Percentiles rank a stretch among this genome's conserved stretches.
Evolutionary conservation across 495 filamentous ascomycete species (phyloP).

Genomic region (Hypoxylon lienhwacheense): DNA sequence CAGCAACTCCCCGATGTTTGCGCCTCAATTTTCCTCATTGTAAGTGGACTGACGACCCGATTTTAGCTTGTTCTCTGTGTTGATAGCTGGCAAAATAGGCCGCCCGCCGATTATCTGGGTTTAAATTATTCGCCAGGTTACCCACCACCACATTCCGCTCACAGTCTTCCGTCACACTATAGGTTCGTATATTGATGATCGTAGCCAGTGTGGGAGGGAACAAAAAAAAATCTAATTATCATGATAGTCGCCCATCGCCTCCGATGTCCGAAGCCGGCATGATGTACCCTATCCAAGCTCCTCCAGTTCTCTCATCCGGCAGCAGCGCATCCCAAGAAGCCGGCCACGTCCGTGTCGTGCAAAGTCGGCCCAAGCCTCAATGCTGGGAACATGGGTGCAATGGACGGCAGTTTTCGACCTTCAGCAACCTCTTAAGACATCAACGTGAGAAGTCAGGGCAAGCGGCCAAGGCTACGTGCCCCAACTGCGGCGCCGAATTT

Average conservation of each 20-base stretch:
- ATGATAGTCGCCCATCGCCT: conserved; percentile 40
- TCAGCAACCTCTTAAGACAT: conserved; percentile 89
- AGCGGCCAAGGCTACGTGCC: conserved; percentile 81
- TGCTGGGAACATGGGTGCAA: conserved; percentile 98
- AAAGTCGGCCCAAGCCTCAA: conserved; percentile 80
- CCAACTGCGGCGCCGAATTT: conserved; percentile 86
- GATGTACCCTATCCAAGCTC: conserved; percentile 48
- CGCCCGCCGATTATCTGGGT: conserved; percentile 37
- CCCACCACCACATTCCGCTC: conserved; percentile 40
- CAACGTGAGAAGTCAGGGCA: conserved; percentile 93
- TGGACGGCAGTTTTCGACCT: conserved; percentile 90
- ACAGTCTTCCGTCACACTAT: conserved; percentile 49
- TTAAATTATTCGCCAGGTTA: conserved; percentile 45
- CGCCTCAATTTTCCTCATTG: conserved; percentile 38
- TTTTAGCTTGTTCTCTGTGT: neutral
- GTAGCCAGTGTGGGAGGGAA: no score
- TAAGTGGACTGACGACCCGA: conserved; percentile 16
- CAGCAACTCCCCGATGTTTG: conserved; percentile 42
- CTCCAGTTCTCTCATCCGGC: conserved; percentile 34
- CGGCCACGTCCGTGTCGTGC: conserved; percentile 67
- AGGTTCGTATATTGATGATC: conserved; percentile 38
- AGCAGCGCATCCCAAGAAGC: conserved; percentile 36
- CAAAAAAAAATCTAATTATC: conserved; percentile 33
- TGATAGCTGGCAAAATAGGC: conserved; percentile 30
- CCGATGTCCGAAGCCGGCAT: conserved; percentile 46